Evolutionary conservation across 139 green algal genomes (phyloP), one percentile per base, ranked within the genome.

Genomic region (Auxenochlorella pyrenoidosa): DNA sequence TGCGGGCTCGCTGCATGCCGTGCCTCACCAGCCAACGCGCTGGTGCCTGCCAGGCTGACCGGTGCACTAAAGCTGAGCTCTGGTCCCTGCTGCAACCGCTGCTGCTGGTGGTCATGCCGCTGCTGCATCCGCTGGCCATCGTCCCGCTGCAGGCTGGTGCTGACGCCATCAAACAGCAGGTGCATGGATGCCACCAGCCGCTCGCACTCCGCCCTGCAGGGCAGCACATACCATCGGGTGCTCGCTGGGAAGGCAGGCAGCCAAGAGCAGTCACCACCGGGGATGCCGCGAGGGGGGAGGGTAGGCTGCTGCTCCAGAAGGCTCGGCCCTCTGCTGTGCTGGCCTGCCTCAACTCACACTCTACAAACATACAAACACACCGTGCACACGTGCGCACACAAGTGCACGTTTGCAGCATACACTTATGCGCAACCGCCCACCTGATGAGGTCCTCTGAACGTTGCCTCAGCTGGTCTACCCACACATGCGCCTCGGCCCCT

Each of bases 131-230:
- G 66, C 66, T 72, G 65, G 1, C 26, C 65, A 34, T 72, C 26
- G 22, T 73, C 32, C 15, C 32, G 32, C 66, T 63, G 54, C 58
- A 84, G 26, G 58, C 79, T 41, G 36, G 5, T 38, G 30, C 73
- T 4, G 10, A 84, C 24, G 36, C 28, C 41, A 40, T 84, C 79
- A 22, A 84, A 58, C 28, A 84, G 16, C 24, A 40, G 36, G 54
- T 84, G 79, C 79, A 84, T 40, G 13, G 58, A 73, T 26, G 36
- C 58, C 58, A 84, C 79, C 79, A 84, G 10, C 3, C 38, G 59
- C 36, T 84, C 79, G 28, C 79, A 84, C 79, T 84, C 79, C 36
- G 38, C 43, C 79, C 79, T 84, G 59, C 54, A 58, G 0, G 44
- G 41, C 10, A 28, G 19, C 18, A 36, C 19, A 65, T 3, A 5